These are phyloP conservation scores for Colletotrichum sansevieriae DNA, from an alignment of 2,329 filamentous ascomycete genomes.

Conservation along the genomic window DNA sequence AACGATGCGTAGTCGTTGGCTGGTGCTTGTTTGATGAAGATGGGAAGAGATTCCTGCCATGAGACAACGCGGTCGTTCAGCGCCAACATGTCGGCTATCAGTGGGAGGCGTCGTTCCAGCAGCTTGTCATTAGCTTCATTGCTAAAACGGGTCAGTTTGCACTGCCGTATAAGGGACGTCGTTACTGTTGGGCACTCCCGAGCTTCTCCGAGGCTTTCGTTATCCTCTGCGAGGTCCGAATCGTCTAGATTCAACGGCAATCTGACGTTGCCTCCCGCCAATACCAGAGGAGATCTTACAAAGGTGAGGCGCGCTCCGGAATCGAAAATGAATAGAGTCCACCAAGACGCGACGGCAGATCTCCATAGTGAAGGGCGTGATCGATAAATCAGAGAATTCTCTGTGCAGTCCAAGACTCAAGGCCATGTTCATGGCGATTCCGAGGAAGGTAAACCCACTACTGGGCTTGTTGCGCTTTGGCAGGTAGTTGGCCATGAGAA, in stretches of 20 bases:
- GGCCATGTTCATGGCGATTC: too few relatives aligned
- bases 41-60: conserved; percentile 8
- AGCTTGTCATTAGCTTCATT: conserved; percentile 13
- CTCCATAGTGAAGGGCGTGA: conserved; percentile 6
- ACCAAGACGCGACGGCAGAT: conserved; percentile 5
- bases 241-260: conserved; percentile 8
- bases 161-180: conserved; percentile 10
- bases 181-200: conserved; percentile 3
- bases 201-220: background rate
- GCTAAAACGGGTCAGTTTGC: conserved; percentile 11
- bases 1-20: conserved; percentile 3
- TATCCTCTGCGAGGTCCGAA: conserved; percentile 5
- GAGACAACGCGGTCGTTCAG: conserved; percentile 5
- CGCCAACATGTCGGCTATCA: conserved; percentile 2
- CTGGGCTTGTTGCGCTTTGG: too few relatives aligned
- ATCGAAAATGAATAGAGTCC: background rate
- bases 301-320: conserved; percentile 14
- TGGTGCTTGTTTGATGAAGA: conserved; percentile 1
- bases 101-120: conserved; percentile 1
- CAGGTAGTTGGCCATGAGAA: too few relatives aligned
- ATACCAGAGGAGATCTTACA: conserved; percentile 1
- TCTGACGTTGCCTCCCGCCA: conserved; percentile 7
- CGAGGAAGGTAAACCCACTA: too few relatives aligned
- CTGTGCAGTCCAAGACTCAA: too few relatives aligned
- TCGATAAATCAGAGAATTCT: too few relatives aligned